A percentile compares a stretch with the other conserved stretches of the same genome.
phyloP scores from a whole-genome alignment of 306 rosid genomes.

The Nissolia schottii region DNA sequence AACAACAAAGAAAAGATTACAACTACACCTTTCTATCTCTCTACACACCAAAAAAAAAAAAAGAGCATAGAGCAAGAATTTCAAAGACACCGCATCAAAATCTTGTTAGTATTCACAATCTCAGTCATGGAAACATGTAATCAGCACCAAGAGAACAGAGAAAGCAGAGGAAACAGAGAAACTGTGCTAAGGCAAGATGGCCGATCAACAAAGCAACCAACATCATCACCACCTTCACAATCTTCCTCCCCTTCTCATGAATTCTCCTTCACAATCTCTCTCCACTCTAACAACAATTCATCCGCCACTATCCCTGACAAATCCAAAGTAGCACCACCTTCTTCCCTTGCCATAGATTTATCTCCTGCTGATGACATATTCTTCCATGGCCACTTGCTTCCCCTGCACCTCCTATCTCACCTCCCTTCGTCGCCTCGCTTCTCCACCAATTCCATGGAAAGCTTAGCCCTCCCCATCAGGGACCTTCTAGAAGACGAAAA shows the following conservation, averaged over 20 bases:
- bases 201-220: constrained; percentile 15
- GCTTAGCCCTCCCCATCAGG: constrained; percentile 58
- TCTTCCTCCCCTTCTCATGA: constrained; percentile 91
- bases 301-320: constrained; percentile 40
- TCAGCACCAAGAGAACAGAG: constrained; percentile 33
- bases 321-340: constrained; percentile 29
- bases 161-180: no score
- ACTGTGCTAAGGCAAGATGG: no score
- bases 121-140: constrained; percentile 58
- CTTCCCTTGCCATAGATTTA: constrained; percentile 71
- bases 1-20: constrained; percentile 32
- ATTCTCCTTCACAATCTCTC: constrained; percentile 89
- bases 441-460: constrained; percentile 65
- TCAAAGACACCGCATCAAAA: constrained; percentile 12
- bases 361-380: constrained; percentile 97
- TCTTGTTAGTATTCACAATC: constrained; percentile 27
- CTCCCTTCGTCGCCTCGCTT: constrained; percentile 74
- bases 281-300: constrained; percentile 64
- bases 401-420: constrained; percentile 85
- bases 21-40: constrained; percentile 25
- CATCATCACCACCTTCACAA: constrained; percentile 38
- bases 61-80: constrained; percentile 17
- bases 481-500: constrained; percentile 32
- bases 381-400: constrained; percentile 98
- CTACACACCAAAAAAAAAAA: constrained; percentile 10